These are phyloP conservation scores for Citrullus mucosospermus DNA, from an alignment of 306 rosid species.

Conservation along the genomic window DNA sequence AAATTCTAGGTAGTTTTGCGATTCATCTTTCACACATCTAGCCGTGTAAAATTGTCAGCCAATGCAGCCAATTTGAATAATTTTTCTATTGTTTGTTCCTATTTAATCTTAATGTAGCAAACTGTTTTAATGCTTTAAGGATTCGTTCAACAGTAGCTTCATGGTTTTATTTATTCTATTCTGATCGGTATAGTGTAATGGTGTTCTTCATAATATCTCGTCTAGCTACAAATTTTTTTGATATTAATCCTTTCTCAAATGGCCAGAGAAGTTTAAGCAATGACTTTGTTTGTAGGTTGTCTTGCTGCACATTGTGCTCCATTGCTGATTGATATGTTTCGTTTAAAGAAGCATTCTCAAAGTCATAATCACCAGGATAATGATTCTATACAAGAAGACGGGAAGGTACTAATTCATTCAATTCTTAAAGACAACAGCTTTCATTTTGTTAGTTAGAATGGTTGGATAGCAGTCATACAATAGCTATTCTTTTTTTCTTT, in stretches of 20 bases:
- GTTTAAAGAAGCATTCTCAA: constrained; percentile 19
- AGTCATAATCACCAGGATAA: constrained; percentile 17
- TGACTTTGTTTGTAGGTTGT: background rate
- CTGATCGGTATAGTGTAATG: background rate
- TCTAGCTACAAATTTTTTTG: background rate
- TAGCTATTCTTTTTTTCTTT: background rate
- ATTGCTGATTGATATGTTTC: constrained; percentile 17
- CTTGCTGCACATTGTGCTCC: background rate
- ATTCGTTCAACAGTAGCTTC: background rate
- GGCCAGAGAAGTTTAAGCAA: background rate
- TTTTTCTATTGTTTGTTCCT: background rate
- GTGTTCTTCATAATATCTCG: background rate
- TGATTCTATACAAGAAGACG: constrained; percentile 16
- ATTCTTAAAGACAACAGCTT: background rate
- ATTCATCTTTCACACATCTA: too few relatives aligned
- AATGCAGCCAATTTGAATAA: too few relatives aligned
- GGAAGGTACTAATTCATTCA: constrained; percentile 16
- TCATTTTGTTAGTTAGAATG: background rate
- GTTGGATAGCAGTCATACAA: too few relatives aligned
- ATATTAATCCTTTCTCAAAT: background rate
- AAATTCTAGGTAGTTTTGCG: too few relatives aligned
- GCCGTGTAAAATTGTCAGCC: too few relatives aligned
- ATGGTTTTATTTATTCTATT: background rate
- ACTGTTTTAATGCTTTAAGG: background rate
- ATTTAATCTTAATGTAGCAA: background rate